Conservation (phyloP, 495 filamentous ascomycete species). For the Hypoxylon subgilvum region DNA sequence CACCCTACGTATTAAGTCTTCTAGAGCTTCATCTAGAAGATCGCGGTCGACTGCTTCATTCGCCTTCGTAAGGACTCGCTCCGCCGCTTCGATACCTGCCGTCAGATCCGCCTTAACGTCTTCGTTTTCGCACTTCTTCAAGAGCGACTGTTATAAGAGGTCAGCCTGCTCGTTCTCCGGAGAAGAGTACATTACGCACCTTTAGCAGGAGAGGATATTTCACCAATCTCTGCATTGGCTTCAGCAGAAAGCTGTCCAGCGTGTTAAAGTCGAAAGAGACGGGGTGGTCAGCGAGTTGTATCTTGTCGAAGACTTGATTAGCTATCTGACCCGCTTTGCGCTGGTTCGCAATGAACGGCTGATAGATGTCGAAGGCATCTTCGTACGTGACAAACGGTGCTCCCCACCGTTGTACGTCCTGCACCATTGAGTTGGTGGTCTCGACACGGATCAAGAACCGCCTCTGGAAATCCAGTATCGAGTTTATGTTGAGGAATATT, state of each 20-base stretch:
- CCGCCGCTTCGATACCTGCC: constrained; percentile 75
- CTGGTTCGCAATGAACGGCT: constrained; percentile 96
- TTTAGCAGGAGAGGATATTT: constrained; percentile 92
- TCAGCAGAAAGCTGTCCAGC: constrained; percentile 88
- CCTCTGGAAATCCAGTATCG: constrained; percentile 91
- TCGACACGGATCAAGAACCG: constrained; percentile 94
- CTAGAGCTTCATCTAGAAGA: constrained; percentile 76
- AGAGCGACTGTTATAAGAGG: constrained; percentile 70
- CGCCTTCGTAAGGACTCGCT: constrained; percentile 76
- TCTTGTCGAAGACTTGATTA: constrained; percentile 67
- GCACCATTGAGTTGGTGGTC: constrained; percentile 84
- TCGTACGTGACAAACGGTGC: constrained; percentile 76
- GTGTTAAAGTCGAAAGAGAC: constrained; percentile 65
- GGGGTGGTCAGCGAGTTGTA: constrained; percentile 57
- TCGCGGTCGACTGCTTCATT: constrained; percentile 90
- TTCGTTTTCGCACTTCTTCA: constrained; percentile 79
- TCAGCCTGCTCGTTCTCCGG: constrained; percentile 1
- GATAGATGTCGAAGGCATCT: constrained; percentile 85
- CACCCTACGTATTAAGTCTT: constrained; percentile 80
- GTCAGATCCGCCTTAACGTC: constrained; percentile 70
- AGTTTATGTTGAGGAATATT: constrained; percentile 95
- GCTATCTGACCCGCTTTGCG: constrained; percentile 69
- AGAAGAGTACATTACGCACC: constrained; percentile 55
- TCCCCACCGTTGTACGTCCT: constrained; percentile 87
- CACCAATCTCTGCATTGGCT: constrained; percentile 92